These are phyloP conservation scores for Aspergillus transmontanensis DNA, from an alignment of 2,329 filamentous ascomycete genomes.

Conservation along the genomic window DNA sequence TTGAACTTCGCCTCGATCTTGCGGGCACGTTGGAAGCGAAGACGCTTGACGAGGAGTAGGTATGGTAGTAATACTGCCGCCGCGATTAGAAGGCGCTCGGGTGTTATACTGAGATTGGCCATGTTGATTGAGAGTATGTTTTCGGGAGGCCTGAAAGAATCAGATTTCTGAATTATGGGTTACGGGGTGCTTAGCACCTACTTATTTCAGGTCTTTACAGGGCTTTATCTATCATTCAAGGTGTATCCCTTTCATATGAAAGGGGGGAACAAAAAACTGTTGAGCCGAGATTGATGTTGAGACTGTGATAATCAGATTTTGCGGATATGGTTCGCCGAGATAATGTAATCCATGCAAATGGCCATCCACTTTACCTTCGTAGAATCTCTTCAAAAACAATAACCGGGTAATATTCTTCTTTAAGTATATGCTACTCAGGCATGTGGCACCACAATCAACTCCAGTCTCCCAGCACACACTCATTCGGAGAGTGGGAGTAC, in stretches of 20 bases:
- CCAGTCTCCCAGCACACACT: neutral
- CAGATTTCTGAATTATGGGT: neutral
- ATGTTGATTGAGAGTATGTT: neutral
- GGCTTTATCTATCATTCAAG: neutral
- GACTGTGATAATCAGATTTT: neutral
- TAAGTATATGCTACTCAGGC: neutral
- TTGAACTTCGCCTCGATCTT: neutral
- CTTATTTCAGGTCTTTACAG: neutral
- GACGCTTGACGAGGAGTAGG: neutral
- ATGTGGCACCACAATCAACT: neutral
- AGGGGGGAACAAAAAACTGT: neutral
- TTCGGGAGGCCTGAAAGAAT: neutral
- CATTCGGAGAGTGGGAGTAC: neutral
- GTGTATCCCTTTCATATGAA: neutral
- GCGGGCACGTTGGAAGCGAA: neutral
- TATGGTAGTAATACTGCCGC: neutral
- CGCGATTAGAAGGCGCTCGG: neutral
- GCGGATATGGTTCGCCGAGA: neutral
- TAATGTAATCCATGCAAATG: neutral
- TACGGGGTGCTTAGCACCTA: neutral
- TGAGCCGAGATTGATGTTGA: neutral
- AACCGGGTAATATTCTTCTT: neutral
- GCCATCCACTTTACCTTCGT: neutral
- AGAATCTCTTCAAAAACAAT: neutral
- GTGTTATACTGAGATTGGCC: neutral